Base-by-base conservation (phyloP, 2,329 filamentous ascomycete genomes). In the Chaetomium globosum region DNA sequence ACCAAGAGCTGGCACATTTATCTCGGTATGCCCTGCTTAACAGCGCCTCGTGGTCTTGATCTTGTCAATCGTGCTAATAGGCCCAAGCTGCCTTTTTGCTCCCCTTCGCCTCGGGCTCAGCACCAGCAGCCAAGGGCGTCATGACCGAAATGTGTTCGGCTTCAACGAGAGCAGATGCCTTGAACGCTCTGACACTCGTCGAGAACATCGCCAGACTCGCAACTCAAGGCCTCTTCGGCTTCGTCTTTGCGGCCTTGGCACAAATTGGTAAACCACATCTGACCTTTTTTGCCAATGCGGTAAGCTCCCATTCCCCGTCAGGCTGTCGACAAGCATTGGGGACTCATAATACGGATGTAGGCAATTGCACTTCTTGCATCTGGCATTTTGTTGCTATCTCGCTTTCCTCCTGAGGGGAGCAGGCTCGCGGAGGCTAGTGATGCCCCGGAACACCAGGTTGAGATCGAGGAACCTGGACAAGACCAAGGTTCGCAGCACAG, bases 81-180 rank as follows among this genome's bases (percentile, higher is more conserved):
- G 26, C 10, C 39, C 16, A 5, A 82, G 84, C 88, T 1, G 87
- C 87, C 0, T 82, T 85, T 30, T 73, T 91, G 1, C 79, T 92
- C 0, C 89, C 89, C 0, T 85, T 91, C 33, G 88, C 87, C 0
- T 89, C 88, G 0, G 89, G 89, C 0, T 88, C 88, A 0, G 89
- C 87, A 0, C 83, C 88, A 0, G 87, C 89, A 0, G 87, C 88
- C 1, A 92, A 91, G 69, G 89, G 89, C 0, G 87, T 89, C n/a
- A 90, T 91, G 65, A 83, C 89, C 0, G 85, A 89, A 64, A 89
- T 91, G 87, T 87, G 87, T 53, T 79, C 87, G 0, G 80, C 85
- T 1, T 80, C 80, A 0, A 83, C 89, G 63, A 81, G 88, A 0
- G 82, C 85, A 0, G 89, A 92, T 71, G 89, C 89, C 0, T 77